Base-by-base conservation (phyloP, 2,329 filamentous ascomycete species). In the Cryphonectria carpinicola region DNA sequence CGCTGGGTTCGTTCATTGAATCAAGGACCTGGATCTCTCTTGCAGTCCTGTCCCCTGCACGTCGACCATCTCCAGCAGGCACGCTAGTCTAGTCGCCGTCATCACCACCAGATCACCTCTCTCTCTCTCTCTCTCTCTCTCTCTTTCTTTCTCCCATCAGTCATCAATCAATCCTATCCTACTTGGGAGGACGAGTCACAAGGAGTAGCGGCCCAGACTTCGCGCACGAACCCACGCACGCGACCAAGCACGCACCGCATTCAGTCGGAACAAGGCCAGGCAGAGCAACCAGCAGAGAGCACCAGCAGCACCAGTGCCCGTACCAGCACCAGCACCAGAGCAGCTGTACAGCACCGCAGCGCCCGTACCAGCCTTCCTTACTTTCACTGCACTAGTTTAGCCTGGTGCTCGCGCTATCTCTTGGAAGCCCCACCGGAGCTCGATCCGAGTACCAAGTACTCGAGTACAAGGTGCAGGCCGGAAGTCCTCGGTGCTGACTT, bases 381-480 rank as follows among this genome's bases (percentile, higher is more conserved):
- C 70, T 70, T 72, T 63, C 70, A 72, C 70, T 52, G 70, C 70
- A 70, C 70, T 72, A 72, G 63, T 62, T 65, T 72, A 72, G 70
- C 65, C 67, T 71, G 67, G 63, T 69, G 70, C 46, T 58, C 65
- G 68, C 68, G 70, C 70, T 72, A 70, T 70, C 70, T 71, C 63
- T 41, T 60, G 52, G 60, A 64, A 65, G 70, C 65, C 66, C 70
- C 70, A 72, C 70, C 61, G 66, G 58, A 64, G 66, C 68, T 72
- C 65, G 70, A 67, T 63, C 68, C 63, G 70, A 72, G 70, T 70
- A 70, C 70, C 68, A 58, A 60, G 70, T 72, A 72, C 70, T 60
- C 65, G 52, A 60, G 35, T 58, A 46, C 52, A 61, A 61, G 65
- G 65, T 46, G 25, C 63, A 65, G 46, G 63, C 63, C 63, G 25